Base-by-base conservation (phyloP, 768 basidiomycete genomes). In the Lactarius tabidus region DNA sequence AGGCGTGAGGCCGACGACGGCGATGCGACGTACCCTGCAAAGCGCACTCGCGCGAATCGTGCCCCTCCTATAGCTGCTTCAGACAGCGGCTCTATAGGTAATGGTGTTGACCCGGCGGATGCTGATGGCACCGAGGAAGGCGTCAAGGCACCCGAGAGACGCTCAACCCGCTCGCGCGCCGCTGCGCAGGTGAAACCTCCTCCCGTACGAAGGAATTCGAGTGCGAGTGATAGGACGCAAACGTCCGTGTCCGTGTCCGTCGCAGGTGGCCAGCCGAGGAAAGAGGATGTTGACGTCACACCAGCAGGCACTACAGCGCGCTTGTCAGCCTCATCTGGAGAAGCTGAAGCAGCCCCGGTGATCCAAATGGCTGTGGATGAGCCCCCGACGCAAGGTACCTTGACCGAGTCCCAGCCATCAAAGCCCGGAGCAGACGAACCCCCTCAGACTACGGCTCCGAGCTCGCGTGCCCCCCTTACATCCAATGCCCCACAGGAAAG, bases 11-110 rank as follows among this genome's bases (percentile, higher is more conserved):
- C 64, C n/a, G 69, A 70, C 60, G 69, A 70, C 6, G 67, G 60
- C 31, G 69, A 70, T 53, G 69, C 60, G 28, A 69, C 69, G 18
- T 70, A 68, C 54, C 69, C 69, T 26, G 69, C 69, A 14, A 70
- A 70, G 61, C 69, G 69, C 29, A 70, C 69, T 20, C 69, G 69
- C 35, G 67, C 57, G 6, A 60, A 55, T 59, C 67, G 67, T 6
- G 67, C 61, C 8, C 60, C 64, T 35, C 28, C 48, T 10, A 52
- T 62, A 28, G 48, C 31, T 2, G 43, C 67, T 7, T 67, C 67
- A 15, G 67, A 68, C 4, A 63, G 43, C 33, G 69, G 58, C 35
- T 70, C 69, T 39, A 67, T 56, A 8, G 54, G 67, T 17, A 65
- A 65, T 38, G 69, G 59, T 5, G 67, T 57, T 23, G 69, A 69